These are phyloP conservation scores for Cyclotella baltica DNA, from an alignment of 108 stramenopile species.

Conservation along the genomic window DNA sequence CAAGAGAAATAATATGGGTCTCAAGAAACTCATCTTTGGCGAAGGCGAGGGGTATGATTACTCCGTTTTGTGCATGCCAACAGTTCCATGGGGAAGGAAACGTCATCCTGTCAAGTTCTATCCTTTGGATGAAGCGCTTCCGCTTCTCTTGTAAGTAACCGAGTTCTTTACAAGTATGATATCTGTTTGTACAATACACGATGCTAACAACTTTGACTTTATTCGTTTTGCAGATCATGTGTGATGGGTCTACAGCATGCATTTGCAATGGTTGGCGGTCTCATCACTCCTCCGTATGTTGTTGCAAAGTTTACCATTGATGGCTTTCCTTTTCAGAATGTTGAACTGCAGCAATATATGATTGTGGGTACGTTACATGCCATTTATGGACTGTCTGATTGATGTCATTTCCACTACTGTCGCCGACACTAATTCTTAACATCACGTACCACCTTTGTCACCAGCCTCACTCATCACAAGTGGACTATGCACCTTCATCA, in stretches of 20 bases:
- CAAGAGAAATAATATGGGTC: no score
- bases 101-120: conserved; percentile 13
- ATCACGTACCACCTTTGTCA: background rate
- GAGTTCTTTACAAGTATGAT: background rate
- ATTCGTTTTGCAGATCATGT: conserved; percentile 13
- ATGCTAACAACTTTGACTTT: background rate
- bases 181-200: background rate
- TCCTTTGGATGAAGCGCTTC: conserved; percentile 60
- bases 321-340: conserved; percentile 40
- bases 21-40: conserved; percentile 58
- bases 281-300: conserved; percentile 73
- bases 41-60: conserved; percentile 69
- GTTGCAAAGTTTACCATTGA: conserved; percentile 67
- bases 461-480: conserved; percentile 71
- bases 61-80: conserved; percentile 62
- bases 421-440: background rate
- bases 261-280: conserved; percentile 80
- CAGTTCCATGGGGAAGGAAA: conserved; percentile 47
- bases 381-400: no score
- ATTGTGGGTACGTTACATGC: conserved; percentile 50
- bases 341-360: conserved; percentile 69
- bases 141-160: conserved; percentile 61
- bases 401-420: no score
- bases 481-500: conserved; percentile 75
- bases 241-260: conserved; percentile 79